Evolutionary conservation across 2,329 filamentous ascomycete genomes (phyloP).

Genomic region (Ophiognomonia clavigignenti-juglandacearum): DNA sequence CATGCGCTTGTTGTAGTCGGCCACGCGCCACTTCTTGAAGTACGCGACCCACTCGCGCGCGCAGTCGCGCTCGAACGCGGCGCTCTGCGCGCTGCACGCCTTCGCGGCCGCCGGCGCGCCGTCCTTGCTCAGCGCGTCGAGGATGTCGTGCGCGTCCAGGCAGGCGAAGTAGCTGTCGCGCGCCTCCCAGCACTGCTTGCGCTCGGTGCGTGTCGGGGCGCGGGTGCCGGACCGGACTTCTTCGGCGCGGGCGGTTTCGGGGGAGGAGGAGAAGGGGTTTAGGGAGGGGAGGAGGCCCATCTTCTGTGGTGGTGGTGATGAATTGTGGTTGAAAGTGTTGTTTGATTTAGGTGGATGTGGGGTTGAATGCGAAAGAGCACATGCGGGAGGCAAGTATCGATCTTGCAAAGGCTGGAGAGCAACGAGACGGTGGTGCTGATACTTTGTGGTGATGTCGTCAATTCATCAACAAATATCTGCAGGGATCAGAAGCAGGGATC

Average conservation of each 20-base stretch:
- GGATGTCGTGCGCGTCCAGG: constrained; percentile 73
- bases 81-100: constrained; percentile 35
- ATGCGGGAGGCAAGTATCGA: too few species aligned
- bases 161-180: constrained; percentile 86
- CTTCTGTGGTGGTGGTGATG: constrained; percentile 1
- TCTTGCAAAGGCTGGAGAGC: too few species aligned
- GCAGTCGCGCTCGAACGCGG: constrained; percentile 77
- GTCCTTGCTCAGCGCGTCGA: constrained; percentile 59
- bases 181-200: constrained; percentile 82
- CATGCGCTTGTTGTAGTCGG: constrained; percentile 81
- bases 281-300: constrained; percentile 50
- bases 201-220: constrained; percentile 79
- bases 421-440: too few species aligned
- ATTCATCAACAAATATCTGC: too few species aligned
- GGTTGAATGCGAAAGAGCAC: too few species aligned
- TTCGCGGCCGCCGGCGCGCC: constrained; percentile 34
- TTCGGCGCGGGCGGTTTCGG: constrained; percentile 40
- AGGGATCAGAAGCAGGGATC: too few species aligned
- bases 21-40: constrained; percentile 94
- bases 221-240: constrained; percentile 54
- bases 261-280: constrained; percentile 38
- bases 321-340: too few species aligned
- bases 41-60: constrained; percentile 93
- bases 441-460: too few species aligned
- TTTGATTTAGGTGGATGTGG: too few species aligned